Conservation (phyloP, 2,329 filamentous ascomycete genomes). For the Diaporthe ilicicola region DNA sequence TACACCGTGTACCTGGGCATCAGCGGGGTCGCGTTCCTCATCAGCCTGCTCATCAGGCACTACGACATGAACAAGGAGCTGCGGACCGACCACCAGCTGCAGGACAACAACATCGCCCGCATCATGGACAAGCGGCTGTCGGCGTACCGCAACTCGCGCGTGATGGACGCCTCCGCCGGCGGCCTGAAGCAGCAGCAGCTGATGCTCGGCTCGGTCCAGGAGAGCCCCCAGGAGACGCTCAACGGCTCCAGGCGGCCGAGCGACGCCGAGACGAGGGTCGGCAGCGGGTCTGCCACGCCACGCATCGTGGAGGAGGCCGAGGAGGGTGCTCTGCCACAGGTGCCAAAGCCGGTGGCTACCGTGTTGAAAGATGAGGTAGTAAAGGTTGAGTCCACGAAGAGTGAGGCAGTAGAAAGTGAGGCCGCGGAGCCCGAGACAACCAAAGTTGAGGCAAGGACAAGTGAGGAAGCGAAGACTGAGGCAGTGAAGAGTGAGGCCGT, state of each 20-base stretch:
- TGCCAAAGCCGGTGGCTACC: neutral
- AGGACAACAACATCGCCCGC: slow-evolving; percentile 39
- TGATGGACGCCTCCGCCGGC: neutral
- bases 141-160: slow-evolving; percentile 23
- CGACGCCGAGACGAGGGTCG: slow-evolving; percentile 4
- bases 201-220: slow-evolving; percentile 14
- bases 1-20: slow-evolving; percentile 63
- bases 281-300: slow-evolving; percentile 3
- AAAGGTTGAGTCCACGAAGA: neutral
- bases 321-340: neutral
- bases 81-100: slow-evolving; percentile 57
- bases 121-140: slow-evolving; percentile 27
- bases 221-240: slow-evolving; percentile 10
- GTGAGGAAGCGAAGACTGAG: neutral
- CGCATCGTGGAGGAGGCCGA: neutral
- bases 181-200: slow-evolving; percentile 1
- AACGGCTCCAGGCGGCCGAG: slow-evolving; percentile 8
- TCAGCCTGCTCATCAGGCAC: slow-evolving; percentile 60
- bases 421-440: neutral
- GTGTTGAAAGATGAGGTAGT: neutral
- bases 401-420: neutral
- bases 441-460: neutral
- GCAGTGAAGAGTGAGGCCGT: too few relatives aligned
- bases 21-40: slow-evolving; percentile 56
- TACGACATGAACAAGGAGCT: slow-evolving; percentile 57